A percentile compares a stretch with the other conserved stretches of the same genome.
These are phyloP conservation scores for Knoxdaviesia proteae DNA, from an alignment of 2,329 filamentous ascomycete species.

Conservation along the genomic window DNA sequence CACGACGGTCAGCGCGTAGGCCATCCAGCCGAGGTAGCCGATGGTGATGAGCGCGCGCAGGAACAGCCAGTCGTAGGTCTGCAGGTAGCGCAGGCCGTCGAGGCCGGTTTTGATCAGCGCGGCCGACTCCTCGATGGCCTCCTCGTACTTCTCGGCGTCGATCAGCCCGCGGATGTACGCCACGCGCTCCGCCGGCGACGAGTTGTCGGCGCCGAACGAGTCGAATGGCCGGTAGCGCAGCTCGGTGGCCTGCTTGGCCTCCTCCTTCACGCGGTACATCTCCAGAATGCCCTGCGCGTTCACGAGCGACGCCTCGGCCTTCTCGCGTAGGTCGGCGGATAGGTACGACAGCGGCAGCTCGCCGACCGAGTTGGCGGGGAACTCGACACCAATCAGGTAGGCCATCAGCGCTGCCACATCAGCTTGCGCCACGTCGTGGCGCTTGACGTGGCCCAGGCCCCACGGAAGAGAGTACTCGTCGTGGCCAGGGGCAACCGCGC, in stretches of 20 bases:
- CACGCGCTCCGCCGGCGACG: conserved; percentile 46
- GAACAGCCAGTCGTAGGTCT: conserved; percentile 98
- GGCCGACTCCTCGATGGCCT: conserved; percentile 61
- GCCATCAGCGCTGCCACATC: conserved; percentile 93
- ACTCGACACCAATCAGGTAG: conserved; percentile 70
- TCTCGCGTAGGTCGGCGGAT: conserved; percentile 48
- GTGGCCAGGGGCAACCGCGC: conserved; percentile 50
- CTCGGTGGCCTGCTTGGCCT: conserved; percentile 54
- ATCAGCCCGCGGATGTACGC: conserved; percentile 49
- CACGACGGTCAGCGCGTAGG: conserved; percentile 74
- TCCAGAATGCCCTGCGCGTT: conserved; percentile 80
- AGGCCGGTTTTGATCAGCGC: conserved; percentile 58
- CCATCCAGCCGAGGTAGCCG: conserved; percentile 91
- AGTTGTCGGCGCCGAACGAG: conserved; percentile 41
- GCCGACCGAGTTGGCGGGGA: conserved; percentile 90
- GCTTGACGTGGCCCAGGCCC: conserved; percentile 57
- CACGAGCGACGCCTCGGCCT: conserved; percentile 64
- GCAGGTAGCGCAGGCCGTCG: conserved; percentile 73
- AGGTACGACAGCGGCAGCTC: conserved; percentile 74
- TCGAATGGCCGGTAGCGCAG: conserved; percentile 60
- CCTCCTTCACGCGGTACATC: conserved; percentile 91
- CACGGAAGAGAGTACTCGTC: conserved; percentile 85
- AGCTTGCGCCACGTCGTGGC: conserved; percentile 84
- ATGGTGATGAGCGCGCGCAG: conserved; percentile 69
- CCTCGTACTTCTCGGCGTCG: conserved; percentile 40